A percentile compares a stretch with the other conserved stretches of the same genome.
Evolutionary conservation across 257 asterid genomes (phyloP).

Genomic region (Solanum tarapatanum): DNA sequence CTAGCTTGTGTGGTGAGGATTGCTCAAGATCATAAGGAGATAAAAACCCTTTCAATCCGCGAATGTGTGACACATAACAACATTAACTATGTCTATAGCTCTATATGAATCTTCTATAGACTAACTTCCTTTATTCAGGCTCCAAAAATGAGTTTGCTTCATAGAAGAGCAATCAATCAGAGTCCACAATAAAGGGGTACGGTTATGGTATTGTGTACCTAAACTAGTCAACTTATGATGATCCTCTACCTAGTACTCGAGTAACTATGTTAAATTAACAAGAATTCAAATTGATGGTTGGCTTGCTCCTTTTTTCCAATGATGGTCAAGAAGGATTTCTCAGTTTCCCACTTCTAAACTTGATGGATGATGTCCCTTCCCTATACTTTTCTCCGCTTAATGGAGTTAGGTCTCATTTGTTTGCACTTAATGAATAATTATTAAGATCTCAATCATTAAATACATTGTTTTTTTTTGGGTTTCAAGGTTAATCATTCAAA

Average conservation of each 20-base stretch:
- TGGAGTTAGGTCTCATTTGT: neutral
- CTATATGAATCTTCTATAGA: neutral
- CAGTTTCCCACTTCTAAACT: neutral
- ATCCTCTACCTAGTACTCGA: neutral
- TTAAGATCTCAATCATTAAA: neutral
- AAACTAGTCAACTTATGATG: neutral
- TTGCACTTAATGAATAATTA: neutral
- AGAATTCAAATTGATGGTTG: neutral
- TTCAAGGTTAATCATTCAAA: neutral
- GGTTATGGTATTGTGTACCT: neutral
- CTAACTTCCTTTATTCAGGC: neutral
- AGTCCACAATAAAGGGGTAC: neutral
- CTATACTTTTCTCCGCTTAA: neutral
- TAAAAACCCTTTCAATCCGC: neutral
- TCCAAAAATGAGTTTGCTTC: neutral
- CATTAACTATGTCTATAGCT: neutral
- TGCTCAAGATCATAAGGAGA: neutral
- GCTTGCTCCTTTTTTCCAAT: neutral
- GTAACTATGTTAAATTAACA: neutral
- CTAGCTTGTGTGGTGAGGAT: neutral
- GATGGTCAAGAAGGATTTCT: neutral
- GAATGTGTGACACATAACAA: neutral
- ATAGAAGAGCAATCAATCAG: neutral
- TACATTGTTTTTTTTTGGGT: neutral
- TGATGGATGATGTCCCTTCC: neutral